Evolutionary conservation across 192 early-diverging fungal genomes (phyloP).

Genomic region (Gonapodya prolifera): DNA sequence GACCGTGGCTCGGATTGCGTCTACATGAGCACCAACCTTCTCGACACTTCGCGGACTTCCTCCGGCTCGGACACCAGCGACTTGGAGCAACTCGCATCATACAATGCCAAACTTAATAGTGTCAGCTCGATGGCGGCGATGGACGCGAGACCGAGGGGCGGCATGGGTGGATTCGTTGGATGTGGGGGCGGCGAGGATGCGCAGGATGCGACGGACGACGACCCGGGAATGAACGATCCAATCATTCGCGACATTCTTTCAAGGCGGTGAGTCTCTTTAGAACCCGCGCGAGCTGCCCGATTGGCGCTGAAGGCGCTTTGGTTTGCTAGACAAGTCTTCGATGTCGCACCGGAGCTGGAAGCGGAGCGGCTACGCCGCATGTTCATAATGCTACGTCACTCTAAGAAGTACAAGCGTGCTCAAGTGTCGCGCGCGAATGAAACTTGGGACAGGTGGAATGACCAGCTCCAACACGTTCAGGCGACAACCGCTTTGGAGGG

Average conservation of each 20-base stretch:
- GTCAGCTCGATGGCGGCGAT: background rate
- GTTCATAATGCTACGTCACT: background rate
- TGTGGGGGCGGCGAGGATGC: background rate
- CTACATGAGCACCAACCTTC: background rate
- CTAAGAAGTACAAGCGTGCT: background rate
- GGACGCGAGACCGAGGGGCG: background rate
- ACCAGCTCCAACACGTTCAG: background rate
- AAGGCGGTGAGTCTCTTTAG: background rate
- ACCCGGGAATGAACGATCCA: background rate
- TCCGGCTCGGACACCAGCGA: background rate
- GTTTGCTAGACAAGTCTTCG: background rate
- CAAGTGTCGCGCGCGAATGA: background rate
- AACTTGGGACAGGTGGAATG: background rate
- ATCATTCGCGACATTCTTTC: background rate
- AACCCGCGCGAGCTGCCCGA: too few species aligned
- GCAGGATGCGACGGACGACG: background rate
- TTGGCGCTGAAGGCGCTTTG: background rate
- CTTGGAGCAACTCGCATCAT: background rate
- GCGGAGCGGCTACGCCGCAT: conserved; percentile 4
- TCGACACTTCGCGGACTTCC: background rate
- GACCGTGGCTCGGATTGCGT: too few species aligned
- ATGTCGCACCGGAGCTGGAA: background rate
- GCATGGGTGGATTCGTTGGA: background rate
- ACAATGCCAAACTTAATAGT: background rate
- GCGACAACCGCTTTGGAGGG: background rate